These are phyloP conservation scores for Trichoderma sp. DNA, from an alignment of 2,329 filamentous ascomycete genomes.

Conservation along the genomic window DNA sequence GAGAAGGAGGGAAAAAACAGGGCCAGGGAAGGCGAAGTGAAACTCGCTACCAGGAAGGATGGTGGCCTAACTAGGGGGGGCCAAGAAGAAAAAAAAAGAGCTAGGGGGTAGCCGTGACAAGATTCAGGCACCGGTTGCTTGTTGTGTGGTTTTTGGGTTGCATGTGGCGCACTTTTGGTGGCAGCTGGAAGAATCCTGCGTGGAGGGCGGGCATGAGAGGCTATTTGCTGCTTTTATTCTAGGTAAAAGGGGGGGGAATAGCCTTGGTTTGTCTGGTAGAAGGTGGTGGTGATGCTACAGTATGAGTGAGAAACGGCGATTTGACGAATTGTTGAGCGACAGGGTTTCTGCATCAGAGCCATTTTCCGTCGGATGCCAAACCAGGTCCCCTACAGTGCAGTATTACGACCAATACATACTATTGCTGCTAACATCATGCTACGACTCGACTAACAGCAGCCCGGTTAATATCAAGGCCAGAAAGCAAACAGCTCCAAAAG, in stretches of 20 bases:
- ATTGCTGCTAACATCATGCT: too few relatives aligned
- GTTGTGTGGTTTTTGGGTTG: neutral
- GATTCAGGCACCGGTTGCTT: neutral
- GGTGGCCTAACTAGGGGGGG: neutral
- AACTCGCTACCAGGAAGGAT: constrained; percentile 1
- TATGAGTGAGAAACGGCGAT: too few relatives aligned
- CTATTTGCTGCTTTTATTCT: neutral
- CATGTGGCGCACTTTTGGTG: neutral
- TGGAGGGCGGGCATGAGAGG: neutral
- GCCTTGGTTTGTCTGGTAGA: neutral
- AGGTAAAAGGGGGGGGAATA: neutral
- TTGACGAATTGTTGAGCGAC: too few relatives aligned
- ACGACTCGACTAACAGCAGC: too few relatives aligned
- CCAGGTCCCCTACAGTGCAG: too few relatives aligned
- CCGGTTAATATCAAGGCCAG: neutral
- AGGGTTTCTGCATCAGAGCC: too few relatives aligned
- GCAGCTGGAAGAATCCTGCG: neutral
- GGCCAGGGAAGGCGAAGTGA: constrained; percentile 3
- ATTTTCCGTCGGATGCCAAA: too few relatives aligned
- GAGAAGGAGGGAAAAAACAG: neutral
- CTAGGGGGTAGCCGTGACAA: neutral
- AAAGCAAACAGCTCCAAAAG: neutral
- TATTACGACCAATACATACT: too few relatives aligned
- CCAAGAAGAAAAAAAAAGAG: neutral
- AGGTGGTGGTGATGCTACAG: neutral